Evolutionary conservation across 495 filamentous ascomycete species (phyloP).

Genomic region (Ramalina intermedia): DNA sequence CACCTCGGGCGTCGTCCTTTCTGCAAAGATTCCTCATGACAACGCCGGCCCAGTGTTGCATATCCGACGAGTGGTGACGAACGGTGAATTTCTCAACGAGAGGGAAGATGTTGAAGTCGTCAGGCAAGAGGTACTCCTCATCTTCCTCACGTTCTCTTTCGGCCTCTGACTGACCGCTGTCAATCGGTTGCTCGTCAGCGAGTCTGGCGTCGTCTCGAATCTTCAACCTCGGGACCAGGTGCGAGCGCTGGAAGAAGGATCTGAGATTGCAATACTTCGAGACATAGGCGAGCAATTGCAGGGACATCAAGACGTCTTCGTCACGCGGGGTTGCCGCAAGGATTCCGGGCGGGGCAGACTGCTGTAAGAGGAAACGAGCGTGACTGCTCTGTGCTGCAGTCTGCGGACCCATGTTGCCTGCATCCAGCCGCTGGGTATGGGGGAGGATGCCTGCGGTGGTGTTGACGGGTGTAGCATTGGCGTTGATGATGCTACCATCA

Average conservation of each 20-base stretch:
- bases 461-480: constrained; percentile 38
- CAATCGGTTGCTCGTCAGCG: constrained; percentile 47
- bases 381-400: constrained; percentile 48
- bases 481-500: constrained; percentile 76
- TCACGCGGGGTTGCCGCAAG: constrained; percentile 84
- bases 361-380: constrained; percentile 63
- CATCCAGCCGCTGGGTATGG: constrained; percentile 50
- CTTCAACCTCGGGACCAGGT: constrained; percentile 83
- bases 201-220: constrained; percentile 72
- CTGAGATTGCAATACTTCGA: constrained; percentile 97
- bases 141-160: constrained; percentile 43
- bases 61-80: constrained; percentile 81
- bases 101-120: constrained; percentile 96
- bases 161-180: constrained; percentile 18
- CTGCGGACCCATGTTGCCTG: constrained; percentile 54
- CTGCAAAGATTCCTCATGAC: constrained; percentile 98
- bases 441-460: constrained; percentile 63
- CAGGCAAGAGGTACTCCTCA: constrained; percentile 81
- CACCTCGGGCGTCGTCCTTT: constrained; percentile 86
- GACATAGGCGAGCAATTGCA: constrained; percentile 95
- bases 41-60: constrained; percentile 98
- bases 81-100: constrained; percentile 97
- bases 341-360: constrained; percentile 48
- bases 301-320: constrained; percentile 93
- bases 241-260: constrained; percentile 86